These are phyloP conservation scores for Rhynchosporium agropyri DNA, from an alignment of 2,329 filamentous ascomycete genomes.

Conservation along the genomic window DNA sequence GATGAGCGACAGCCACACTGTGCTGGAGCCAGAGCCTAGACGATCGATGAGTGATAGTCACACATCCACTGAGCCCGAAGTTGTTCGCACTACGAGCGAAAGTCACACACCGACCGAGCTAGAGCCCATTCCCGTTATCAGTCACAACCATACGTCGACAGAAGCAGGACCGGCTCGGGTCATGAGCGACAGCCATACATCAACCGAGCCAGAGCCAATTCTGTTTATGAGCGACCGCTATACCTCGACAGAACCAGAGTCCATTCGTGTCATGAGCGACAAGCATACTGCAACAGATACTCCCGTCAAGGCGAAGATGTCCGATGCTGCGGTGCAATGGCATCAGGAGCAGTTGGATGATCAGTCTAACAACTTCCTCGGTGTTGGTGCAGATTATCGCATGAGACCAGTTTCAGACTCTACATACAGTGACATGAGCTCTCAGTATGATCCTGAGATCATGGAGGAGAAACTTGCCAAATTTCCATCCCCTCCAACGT, in stretches of 20 bases:
- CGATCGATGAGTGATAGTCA: conserved; percentile 24
- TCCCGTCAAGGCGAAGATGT: conserved; percentile 29
- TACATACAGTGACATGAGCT: conserved; percentile 56
- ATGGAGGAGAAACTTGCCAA: conserved; percentile 56
- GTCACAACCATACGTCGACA: conserved; percentile 27
- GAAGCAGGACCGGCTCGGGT: conserved; percentile 26
- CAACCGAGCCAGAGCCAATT: conserved; percentile 26
- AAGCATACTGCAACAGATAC: conserved; percentile 31
- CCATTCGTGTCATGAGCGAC: conserved; percentile 24
- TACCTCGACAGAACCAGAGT: conserved; percentile 30
- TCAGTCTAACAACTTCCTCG: conserved; percentile 27
- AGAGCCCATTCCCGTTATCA: conserved; percentile 18
- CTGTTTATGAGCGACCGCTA: conserved; percentile 26
- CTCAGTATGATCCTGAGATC: conserved; percentile 52
- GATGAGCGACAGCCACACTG: too few relatives aligned
- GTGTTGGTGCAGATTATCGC: conserved; percentile 27
- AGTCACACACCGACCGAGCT: conserved; percentile 29
- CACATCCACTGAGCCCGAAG: conserved; percentile 27
- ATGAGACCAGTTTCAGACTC: conserved; percentile 50
- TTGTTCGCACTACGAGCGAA: conserved; percentile 23
- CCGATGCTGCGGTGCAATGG: conserved; percentile 41
- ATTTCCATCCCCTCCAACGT: conserved; percentile 57
- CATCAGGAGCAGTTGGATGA: conserved; percentile 36
- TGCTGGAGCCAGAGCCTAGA: conserved; percentile 6
- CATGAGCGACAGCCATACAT: conserved; percentile 27